Base-by-base conservation (phyloP, 2,329 filamentous ascomycete genomes). In the Aureobasidium leucospermi region DNA sequence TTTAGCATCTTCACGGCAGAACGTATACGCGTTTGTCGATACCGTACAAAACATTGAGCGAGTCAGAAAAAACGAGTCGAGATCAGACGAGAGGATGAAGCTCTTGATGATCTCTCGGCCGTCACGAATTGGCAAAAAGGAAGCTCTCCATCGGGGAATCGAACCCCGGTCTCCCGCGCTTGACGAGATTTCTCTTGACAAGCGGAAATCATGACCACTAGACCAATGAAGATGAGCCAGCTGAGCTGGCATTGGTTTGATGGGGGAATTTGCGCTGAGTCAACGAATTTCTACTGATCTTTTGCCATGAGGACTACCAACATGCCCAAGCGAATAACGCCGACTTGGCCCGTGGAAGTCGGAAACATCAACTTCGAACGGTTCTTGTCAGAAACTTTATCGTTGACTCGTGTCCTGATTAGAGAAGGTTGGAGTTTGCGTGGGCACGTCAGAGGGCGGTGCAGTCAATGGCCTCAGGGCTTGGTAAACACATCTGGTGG, bases 151-250 rank as follows among this genome's bases (percentile, higher is more conserved):
- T 49, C 47, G 38, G 47, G 47, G 47, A 49, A 49, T 49, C 47
- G 47, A 49, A 49, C 47, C 47, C 47, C 38, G 47, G 47, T 49
- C 47, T 49, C 47, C 47, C 47, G 47, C 47, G 47, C 47, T 49
- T 49, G 47, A 49, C 47, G 47, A 38, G 47, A 49, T 49, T 28
- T 34, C 32, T 49, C 47, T 49, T 49, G 47, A 49, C 47, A 49
- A 49, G 47, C 47, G 47, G 47, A 49, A 49, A 49, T 49, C 47
- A 49, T 49, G 47, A 49, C 47, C 47, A 49, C 47, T 49, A 49
- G 47, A 49, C 47, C 47, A 49, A 49, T 49, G 47, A 49, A 52
- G 49, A 52, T 41, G 38, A 42, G 15, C 49, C 16, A 11, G 47
- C 47, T 49, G 4, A 16, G 47, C 47, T 11, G 31, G 47, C n/a